These are phyloP conservation scores for Hypericum androsaemum DNA, from an alignment of 345 rosid species.

Conservation along the genomic window DNA sequence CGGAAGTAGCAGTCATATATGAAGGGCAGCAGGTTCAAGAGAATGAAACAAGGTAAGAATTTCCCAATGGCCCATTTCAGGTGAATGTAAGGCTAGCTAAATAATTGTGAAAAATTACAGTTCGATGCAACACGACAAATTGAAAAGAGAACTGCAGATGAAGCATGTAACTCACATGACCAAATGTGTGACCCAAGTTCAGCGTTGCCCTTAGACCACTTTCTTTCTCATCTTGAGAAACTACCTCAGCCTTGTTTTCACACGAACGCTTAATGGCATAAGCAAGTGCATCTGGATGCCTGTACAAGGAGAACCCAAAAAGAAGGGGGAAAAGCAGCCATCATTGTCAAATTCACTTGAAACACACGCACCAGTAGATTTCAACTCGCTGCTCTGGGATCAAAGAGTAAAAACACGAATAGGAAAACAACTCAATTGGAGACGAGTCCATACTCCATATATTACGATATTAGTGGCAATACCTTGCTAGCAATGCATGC, in stretches of 20 bases:
- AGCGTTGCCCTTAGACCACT: conserved; percentile 87
- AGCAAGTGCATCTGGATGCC: conserved; percentile 81
- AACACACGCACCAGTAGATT: too few species aligned
- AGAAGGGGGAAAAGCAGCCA: background rate
- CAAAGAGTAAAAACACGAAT: too few species aligned
- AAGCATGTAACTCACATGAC: conserved; percentile 64
- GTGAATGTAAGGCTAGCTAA: background rate
- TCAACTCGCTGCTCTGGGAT: too few species aligned
- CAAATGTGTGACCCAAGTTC: conserved; percentile 96
- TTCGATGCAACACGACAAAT: too few species aligned
- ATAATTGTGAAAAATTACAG: too few species aligned
- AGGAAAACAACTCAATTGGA: too few species aligned
- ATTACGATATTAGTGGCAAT: background rate
- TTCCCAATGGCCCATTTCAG: background rate
- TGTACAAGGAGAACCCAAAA: conserved; percentile 18
- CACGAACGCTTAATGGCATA: conserved; percentile 94
- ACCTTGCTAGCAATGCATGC: conserved; percentile 69
- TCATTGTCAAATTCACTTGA: too few species aligned
- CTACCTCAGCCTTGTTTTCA: conserved; percentile 95
- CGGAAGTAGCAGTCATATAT: too few species aligned
- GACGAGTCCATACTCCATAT: too few species aligned
- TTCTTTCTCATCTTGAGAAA: conserved; percentile 96
- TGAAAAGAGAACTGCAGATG: background rate
- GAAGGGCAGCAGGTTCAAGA: too few species aligned
- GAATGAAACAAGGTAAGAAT: conserved; percentile 6